Evolutionary conservation across 1,284 basidiomycete genomes (phyloP).

Genomic region (Cryptococcus hybrid): DNA sequence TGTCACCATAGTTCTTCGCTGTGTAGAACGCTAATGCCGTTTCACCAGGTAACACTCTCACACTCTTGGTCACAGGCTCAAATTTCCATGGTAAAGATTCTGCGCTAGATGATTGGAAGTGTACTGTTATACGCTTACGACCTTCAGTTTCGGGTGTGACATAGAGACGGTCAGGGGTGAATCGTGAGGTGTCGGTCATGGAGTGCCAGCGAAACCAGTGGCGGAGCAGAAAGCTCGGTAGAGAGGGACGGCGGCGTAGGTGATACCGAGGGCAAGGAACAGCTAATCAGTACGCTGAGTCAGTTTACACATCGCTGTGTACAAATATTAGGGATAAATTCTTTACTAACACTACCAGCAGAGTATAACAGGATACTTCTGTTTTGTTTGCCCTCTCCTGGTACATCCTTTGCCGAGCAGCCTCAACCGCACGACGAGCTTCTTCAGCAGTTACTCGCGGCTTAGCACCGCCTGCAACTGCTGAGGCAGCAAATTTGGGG

Average conservation of each 20-base stretch:
- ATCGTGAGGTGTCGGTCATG: constrained; percentile 81
- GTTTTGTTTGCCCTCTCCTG: constrained; percentile 30
- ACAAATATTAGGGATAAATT: too few relatives aligned
- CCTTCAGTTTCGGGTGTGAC: constrained; percentile 63
- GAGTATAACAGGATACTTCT: constrained; percentile 39
- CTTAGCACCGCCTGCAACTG: not conserved
- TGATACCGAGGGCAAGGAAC: constrained; percentile 73
- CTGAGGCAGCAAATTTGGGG: too few relatives aligned
- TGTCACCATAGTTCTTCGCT: constrained; percentile 78
- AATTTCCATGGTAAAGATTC: constrained; percentile 94
- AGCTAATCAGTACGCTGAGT: constrained; percentile 55
- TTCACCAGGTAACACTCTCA: constrained; percentile 91
- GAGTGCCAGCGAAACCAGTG: constrained; percentile 95
- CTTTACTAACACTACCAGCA: constrained; percentile 34
- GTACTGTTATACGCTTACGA: constrained; percentile 74
- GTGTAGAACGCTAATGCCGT: constrained; percentile 96
- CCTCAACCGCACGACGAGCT: constrained; percentile 21
- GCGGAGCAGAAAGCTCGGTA: constrained; percentile 98
- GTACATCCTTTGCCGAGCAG: constrained; percentile 31
- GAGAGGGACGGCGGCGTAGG: constrained; percentile 94
- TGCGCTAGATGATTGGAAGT: constrained; percentile 89
- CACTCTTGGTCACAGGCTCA: constrained; percentile 83
- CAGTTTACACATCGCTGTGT: not conserved
- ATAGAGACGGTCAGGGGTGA: constrained; percentile 76
- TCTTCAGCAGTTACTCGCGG: constrained; percentile 5